Conservation (phyloP, 371 early-diverging fungal species). For the Mucor irregularis region DNA sequence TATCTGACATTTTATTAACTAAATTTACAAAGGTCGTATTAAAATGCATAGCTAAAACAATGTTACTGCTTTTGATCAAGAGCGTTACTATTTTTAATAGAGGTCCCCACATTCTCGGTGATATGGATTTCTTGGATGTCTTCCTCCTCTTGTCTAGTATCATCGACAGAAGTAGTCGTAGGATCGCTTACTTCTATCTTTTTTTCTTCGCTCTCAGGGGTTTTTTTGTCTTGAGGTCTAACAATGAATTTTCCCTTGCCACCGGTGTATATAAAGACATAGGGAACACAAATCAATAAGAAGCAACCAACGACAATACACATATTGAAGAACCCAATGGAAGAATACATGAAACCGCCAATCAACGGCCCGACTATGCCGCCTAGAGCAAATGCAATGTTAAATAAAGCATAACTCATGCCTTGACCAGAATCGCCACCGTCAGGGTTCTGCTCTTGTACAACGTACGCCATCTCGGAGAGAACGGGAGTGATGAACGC, state of each 20-base stretch:
- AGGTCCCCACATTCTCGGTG: too few relatives aligned
- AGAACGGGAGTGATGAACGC: constrained; percentile 45
- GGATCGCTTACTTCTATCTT: neutral
- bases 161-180: too few relatives aligned
- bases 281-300: constrained; percentile 28
- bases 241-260: constrained; percentile 11
- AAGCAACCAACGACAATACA: constrained; percentile 20
- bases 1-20: too few relatives aligned
- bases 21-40: too few relatives aligned
- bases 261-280: constrained; percentile 30
- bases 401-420: constrained; percentile 52
- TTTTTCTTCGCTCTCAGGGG: too few relatives aligned
- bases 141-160: too few relatives aligned
- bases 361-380: constrained; percentile 18
- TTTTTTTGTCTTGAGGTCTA: constrained; percentile 8
- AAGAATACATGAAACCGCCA: constrained; percentile 20
- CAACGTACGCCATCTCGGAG: constrained; percentile 49
- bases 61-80: too few relatives aligned
- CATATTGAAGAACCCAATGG: constrained; percentile 23
- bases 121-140: too few relatives aligned
- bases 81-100: too few relatives aligned
- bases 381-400: constrained; percentile 53
- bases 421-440: constrained; percentile 47
- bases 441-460: constrained; percentile 27
- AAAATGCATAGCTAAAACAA: too few relatives aligned